Percentiles rank a stretch among this genome's conserved stretches.
Evolutionary conservation across 202 grass and related monocot genomes (phyloP).

Genomic region (Cymbopogon flexuosus): DNA sequence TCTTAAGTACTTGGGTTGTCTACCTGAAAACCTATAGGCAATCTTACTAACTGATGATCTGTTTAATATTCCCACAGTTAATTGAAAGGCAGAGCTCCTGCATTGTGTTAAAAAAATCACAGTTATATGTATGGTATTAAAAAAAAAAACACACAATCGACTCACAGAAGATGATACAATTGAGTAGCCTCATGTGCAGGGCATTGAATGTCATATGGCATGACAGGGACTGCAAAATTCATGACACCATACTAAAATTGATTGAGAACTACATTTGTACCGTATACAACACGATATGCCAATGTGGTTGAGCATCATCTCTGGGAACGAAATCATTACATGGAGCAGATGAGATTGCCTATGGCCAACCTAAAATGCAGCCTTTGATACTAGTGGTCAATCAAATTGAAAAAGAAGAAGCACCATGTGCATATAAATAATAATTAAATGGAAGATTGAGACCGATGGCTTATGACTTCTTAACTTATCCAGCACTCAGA

Average conservation of each 20-base stretch:
- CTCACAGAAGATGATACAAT: neutral
- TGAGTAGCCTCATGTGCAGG: slow-evolving; percentile 30
- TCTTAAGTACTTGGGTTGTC: neutral
- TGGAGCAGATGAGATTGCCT: slow-evolving; percentile 12
- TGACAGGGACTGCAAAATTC: slow-evolving; percentile 34
- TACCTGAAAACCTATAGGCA: slow-evolving; percentile 13
- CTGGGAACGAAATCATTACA: slow-evolving; percentile 38
- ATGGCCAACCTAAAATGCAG: slow-evolving; percentile 33
- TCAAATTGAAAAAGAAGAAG: slow-evolving; percentile 30
- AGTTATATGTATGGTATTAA: neutral
- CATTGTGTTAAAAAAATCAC: neutral
- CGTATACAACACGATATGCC: slow-evolving; percentile 2
- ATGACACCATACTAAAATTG: slow-evolving; percentile 15
- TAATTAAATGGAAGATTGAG: slow-evolving; percentile 26
- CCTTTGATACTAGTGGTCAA: slow-evolving; percentile 37
- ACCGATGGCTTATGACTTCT: slow-evolving; percentile 8
- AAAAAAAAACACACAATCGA: neutral
- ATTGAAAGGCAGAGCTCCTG: too few relatives aligned
- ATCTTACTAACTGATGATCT: neutral
- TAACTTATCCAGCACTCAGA: slow-evolving; percentile 13
- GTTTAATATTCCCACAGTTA: neutral
- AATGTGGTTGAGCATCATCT: slow-evolving; percentile 26
- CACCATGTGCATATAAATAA: slow-evolving; percentile 30
- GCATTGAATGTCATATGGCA: slow-evolving; percentile 20
- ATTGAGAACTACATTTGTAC: neutral